Conservation (phyloP, 1,284 basidiomycete genomes). For the Ustilago bromivora region DNA sequence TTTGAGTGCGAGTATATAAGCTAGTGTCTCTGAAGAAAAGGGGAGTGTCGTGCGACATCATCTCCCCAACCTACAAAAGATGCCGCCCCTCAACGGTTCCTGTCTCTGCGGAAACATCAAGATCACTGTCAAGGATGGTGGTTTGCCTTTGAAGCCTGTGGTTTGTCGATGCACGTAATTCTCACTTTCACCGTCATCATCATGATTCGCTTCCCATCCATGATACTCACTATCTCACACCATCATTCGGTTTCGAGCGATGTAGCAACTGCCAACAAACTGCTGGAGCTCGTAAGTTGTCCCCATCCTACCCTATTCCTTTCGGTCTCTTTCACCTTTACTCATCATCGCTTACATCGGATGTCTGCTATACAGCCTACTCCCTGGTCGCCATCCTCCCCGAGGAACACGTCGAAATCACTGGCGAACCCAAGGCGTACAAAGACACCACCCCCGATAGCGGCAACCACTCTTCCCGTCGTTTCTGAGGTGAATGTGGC, state of each 20-base stretch:
- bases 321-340: background rate
- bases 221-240: background rate
- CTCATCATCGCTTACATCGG: background rate
- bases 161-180: slow-evolving; percentile 40
- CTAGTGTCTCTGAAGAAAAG: background rate
- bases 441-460: slow-evolving; percentile 23
- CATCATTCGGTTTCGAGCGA: background rate
- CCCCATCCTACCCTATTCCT: background rate
- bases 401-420: slow-evolving; percentile 31
- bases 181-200: background rate
- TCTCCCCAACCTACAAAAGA: slow-evolving; percentile 4
- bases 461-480: slow-evolving; percentile 23
- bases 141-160: slow-evolving; percentile 26
- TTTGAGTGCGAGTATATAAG: background rate
- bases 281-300: slow-evolving; percentile 27
- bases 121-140: slow-evolving; percentile 30
- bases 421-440: slow-evolving; percentile 27
- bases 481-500: slow-evolving; percentile 34
- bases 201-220: background rate
- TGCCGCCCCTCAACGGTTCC: slow-evolving; percentile 32
- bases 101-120: slow-evolving; percentile 40
- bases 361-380: slow-evolving; percentile 2
- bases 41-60: slow-evolving; percentile 9
- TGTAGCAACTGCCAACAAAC: slow-evolving; percentile 40
- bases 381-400: slow-evolving; percentile 35